Conservation (phyloP, 257 asterid species). For the Echium plantagineum region DNA sequence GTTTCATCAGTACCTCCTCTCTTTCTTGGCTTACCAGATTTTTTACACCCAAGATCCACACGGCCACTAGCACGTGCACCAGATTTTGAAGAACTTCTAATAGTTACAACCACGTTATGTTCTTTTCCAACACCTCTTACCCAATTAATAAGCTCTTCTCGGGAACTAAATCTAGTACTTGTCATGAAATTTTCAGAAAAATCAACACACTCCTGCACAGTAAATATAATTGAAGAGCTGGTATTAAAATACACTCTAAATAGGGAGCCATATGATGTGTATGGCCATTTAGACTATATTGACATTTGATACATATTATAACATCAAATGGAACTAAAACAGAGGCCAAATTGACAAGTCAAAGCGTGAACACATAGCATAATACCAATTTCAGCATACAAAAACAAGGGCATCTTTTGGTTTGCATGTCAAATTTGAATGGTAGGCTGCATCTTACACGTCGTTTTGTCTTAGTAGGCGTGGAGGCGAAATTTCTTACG, state of each 20-base stretch:
- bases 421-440: no score
- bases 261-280: background rate
- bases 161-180: background rate
- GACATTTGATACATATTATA: background rate
- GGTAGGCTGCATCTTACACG: no score
- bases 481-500: no score
- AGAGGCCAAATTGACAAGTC: background rate
- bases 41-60: background rate
- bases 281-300: background rate
- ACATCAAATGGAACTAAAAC: background rate
- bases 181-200: background rate
- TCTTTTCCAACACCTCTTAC: background rate
- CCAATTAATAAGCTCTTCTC: background rate
- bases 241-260: background rate
- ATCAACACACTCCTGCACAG: background rate
- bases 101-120: background rate
- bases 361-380: background rate
- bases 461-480: no score
- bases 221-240: background rate
- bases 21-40: background rate
- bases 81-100: background rate
- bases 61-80: background rate
- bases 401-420: no score
- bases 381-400: no score
- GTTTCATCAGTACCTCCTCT: background rate